Conservation (phyloP, 1,139 yeast genomes). For the Lodderomyces beijingensis region DNA sequence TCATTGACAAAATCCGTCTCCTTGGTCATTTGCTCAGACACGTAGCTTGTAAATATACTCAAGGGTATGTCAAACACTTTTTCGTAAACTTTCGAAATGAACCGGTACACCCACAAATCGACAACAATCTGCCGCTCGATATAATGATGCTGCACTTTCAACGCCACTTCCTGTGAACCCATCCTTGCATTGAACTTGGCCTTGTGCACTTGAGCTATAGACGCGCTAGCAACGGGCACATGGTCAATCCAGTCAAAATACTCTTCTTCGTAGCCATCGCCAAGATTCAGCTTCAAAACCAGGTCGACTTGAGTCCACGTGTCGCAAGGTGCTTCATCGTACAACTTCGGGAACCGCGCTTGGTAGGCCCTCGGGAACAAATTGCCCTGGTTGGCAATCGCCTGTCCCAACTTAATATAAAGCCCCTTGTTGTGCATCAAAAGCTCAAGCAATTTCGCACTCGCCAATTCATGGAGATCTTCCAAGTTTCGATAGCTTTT, state of each 20-base stretch:
- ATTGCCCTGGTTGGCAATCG: slow-evolving; percentile 66
- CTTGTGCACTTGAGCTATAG: slow-evolving; percentile 69
- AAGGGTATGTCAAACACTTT: slow-evolving; percentile 62
- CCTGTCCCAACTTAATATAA: slow-evolving; percentile 73
- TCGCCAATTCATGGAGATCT: slow-evolving; percentile 56
- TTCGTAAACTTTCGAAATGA: slow-evolving; percentile 52
- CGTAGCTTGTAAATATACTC: slow-evolving; percentile 51
- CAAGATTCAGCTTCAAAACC: slow-evolving; percentile 43
- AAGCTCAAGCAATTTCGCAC: slow-evolving; percentile 51
- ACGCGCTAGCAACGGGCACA: slow-evolving; percentile 64
- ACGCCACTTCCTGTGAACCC: slow-evolving; percentile 53
- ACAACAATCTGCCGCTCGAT: slow-evolving; percentile 53
- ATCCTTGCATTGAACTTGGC: slow-evolving; percentile 39
- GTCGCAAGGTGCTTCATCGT: slow-evolving; percentile 71
- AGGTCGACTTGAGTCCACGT: slow-evolving; percentile 51
- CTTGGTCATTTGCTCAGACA: slow-evolving; percentile 51
- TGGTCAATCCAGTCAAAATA: slow-evolving; percentile 47
- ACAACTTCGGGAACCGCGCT: slow-evolving; percentile 49
- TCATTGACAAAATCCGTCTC: slow-evolving; percentile 65
- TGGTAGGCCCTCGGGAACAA: slow-evolving; percentile 64
- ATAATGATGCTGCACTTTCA: slow-evolving; percentile 65
- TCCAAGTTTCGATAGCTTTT: slow-evolving; percentile 37
- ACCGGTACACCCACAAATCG: slow-evolving; percentile 55
- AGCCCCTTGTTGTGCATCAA: slow-evolving; percentile 61
- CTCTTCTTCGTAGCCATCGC: slow-evolving; percentile 39